Evolutionary conservation across 2,329 filamentous ascomycete species (phyloP).

Genomic region (Paraconiothyrium sp.): DNA sequence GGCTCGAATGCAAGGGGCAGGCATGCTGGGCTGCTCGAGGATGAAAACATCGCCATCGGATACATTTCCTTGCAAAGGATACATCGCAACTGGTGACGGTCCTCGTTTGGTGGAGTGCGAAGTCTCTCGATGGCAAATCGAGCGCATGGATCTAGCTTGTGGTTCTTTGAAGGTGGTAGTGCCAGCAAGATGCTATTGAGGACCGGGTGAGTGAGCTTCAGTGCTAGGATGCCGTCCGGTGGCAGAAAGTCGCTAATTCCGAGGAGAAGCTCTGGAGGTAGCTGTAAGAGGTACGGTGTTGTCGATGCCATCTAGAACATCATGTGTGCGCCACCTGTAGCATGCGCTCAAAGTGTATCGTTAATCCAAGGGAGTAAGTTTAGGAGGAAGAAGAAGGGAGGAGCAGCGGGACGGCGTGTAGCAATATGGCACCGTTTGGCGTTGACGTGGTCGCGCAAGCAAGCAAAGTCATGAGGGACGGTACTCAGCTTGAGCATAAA

Average conservation of each 20-base stretch:
- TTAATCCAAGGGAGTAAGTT: not conserved
- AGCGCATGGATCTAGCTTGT: constrained; percentile 36
- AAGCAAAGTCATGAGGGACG: not conserved
- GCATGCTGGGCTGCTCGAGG: constrained; percentile 42
- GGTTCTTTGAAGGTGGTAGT: constrained; percentile 24
- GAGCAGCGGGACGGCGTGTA: not conserved
- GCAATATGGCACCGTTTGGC: not conserved
- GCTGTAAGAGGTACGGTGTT: constrained; percentile 29
- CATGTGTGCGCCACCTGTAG: not conserved
- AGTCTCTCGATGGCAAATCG: constrained; percentile 41
- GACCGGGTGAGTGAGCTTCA: constrained; percentile 48
- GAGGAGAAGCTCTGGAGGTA: constrained; percentile 54
- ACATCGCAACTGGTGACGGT: constrained; percentile 36
- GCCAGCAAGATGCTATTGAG: constrained; percentile 41
- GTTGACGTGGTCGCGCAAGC: constrained; percentile 1
- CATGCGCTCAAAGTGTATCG: not conserved
- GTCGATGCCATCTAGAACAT: constrained; percentile 20
- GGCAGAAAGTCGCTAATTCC: constrained; percentile 50
- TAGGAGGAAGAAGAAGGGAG: not conserved
- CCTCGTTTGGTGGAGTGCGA: constrained; percentile 24
- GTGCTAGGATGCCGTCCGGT: constrained; percentile 47
- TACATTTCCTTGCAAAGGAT: constrained; percentile 43
- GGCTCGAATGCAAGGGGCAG: constrained; percentile 18
- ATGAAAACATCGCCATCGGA: constrained; percentile 39
- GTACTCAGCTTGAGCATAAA: not conserved